These are phyloP conservation scores for Tephrocybe sp. DNA, from an alignment of 768 basidiomycete genomes.

Conservation along the genomic window DNA sequence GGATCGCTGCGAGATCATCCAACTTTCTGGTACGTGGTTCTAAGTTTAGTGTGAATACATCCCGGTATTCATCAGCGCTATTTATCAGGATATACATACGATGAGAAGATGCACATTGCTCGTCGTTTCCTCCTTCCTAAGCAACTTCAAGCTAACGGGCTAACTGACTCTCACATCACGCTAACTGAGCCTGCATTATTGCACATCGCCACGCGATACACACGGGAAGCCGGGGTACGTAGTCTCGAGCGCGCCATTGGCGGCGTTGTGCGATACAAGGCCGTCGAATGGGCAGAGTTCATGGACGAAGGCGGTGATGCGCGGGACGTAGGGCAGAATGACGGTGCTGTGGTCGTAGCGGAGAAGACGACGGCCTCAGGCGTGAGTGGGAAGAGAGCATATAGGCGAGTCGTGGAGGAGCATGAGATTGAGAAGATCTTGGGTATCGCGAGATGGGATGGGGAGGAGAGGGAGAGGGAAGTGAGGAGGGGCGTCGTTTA, in stretches of 20 bases:
- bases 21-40: conserved; percentile 57
- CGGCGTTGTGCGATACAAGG: conserved; percentile 85
- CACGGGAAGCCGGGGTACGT: conserved; percentile 91
- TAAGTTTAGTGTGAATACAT: neutral
- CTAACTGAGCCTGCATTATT: conserved; percentile 71
- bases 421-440: conserved; percentile 81
- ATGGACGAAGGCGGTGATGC: conserved; percentile 37
- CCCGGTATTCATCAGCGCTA: neutral
- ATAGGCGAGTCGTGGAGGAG: conserved; percentile 58
- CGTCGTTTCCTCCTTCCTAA: conserved; percentile 86
- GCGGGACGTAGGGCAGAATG: conserved; percentile 17
- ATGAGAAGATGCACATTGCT: conserved; percentile 91
- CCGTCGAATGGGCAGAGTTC: conserved; percentile 84
- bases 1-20: conserved; percentile 87
- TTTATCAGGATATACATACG: conserved; percentile 72
- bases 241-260: conserved; percentile 85
- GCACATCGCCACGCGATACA: conserved; percentile 75
- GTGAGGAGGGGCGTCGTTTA: conserved; percentile 76
- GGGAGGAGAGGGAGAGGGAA: conserved; percentile 75
- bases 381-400: conserved; percentile 32
- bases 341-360: conserved; percentile 17
- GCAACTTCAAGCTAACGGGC: conserved; percentile 76
- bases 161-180: conserved; percentile 55
- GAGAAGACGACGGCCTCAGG: conserved; percentile 2
- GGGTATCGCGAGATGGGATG: conserved; percentile 77